These are phyloP conservation scores for Neurospora sp. DNA, from an alignment of 495 filamentous ascomycete genomes.

Conservation along the genomic window DNA sequence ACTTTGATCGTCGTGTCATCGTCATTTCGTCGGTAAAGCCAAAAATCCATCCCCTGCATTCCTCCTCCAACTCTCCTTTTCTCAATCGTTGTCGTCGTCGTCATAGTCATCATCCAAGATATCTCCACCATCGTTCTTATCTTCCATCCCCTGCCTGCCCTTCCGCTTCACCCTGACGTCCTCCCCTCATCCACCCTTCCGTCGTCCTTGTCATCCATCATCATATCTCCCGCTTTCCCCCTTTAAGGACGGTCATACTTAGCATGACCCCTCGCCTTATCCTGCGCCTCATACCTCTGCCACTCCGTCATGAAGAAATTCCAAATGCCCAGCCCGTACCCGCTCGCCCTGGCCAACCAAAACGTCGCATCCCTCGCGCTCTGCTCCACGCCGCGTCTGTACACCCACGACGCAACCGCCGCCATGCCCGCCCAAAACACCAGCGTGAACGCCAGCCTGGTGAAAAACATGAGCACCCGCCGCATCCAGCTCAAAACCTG, in stretches of 20 bases:
- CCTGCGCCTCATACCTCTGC: constrained; percentile 32
- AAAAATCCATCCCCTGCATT: not conserved
- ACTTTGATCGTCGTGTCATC: not conserved
- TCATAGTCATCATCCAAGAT: not conserved
- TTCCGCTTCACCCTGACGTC: not conserved
- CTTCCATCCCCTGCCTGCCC: not conserved
- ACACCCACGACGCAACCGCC: constrained; percentile 45
- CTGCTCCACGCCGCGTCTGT: constrained; percentile 52
- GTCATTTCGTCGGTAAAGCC: not conserved
- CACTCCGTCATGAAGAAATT: constrained; percentile 51
- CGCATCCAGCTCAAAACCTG: constrained; percentile 58
- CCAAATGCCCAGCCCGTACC: constrained; percentile 42
- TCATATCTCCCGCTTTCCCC: not conserved
- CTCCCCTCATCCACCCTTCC: not conserved
- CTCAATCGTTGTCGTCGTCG: not conserved
- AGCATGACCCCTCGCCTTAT: constrained; percentile 1
- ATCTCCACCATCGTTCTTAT: not conserved
- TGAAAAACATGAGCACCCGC: constrained; percentile 63
- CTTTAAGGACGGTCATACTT: not conserved
- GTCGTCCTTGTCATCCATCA: not conserved
- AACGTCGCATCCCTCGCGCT: constrained; percentile 44
- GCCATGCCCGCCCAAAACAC: constrained; percentile 49
- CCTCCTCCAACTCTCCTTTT: not conserved
- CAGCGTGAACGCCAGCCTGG: constrained; percentile 47
- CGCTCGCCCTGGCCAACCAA: constrained; percentile 20